Base-by-base conservation (phyloP, 2,329 filamentous ascomycete species). In the Ophiostoma pallidulum region DNA sequence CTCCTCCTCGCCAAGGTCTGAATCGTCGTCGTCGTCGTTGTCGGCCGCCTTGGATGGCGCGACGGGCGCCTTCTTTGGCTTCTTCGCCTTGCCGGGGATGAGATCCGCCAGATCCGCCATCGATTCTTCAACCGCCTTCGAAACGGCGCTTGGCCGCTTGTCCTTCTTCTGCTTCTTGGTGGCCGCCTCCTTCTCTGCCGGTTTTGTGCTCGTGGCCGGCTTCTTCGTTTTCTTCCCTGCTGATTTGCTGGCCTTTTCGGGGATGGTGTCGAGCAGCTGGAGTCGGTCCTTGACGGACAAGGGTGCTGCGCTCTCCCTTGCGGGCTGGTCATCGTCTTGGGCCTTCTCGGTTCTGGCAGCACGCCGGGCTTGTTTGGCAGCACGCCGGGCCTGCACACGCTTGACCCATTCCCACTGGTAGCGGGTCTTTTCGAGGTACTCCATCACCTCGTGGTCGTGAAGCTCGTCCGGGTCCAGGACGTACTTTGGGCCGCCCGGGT, bases 1-100 rank as follows among this genome's bases (percentile, higher is more conserved):
- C 14, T 86, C 83, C 62, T 95, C 89, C 59, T 98, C 92, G 57
- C 91, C 92, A 61, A 98, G 91, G 69, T 98, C 92, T 3, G 89
- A 94, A 58, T 86, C 77, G 52, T 84, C 78, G 44, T 77, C 76
- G 20, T 66, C 35, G 41, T 42, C 46, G n/a, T 68, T 66, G 58
- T 69, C 74, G 53, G 60, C 57, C 49, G 66, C 62, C 52, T 67
- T 66, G 49, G 66, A 28, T 14, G 22, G 16, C 26, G 29, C 20
- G 4, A 28, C 28, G 12, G 40, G 29, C 40, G 14, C 6, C 44
- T 46, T 46, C 16, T 31, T 40, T 12, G 28, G 32, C 54, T 69
- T 71, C 60, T 72, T 75, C 50, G 22, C 33, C 48, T 66, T 63
- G 53, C 68, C 66, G 47, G 67, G 69, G 49, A 79, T 68, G 20